These are phyloP conservation scores for Aspergillus glaucus DNA, from an alignment of 2,329 filamentous ascomycete species.

Conservation along the genomic window DNA sequence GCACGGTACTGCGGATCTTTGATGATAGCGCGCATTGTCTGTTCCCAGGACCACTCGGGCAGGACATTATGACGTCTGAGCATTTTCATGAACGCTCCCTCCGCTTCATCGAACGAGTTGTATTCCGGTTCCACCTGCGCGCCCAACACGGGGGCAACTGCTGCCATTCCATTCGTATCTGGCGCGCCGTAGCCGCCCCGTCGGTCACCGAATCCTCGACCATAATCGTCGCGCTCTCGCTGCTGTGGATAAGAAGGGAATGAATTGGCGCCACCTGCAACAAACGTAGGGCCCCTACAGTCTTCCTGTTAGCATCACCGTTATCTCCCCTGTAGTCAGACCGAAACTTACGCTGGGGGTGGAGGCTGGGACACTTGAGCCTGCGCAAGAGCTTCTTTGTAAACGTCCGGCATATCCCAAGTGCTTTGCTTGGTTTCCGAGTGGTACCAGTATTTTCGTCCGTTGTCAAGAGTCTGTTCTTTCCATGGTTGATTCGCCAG, in stretches of 20 bases:
- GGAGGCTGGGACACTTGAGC: constrained; percentile 39
- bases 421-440: constrained; percentile 84
- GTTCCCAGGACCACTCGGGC: constrained; percentile 87
- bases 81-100: constrained; percentile 87
- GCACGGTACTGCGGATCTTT: constrained; percentile 90
- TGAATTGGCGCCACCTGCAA: constrained; percentile 50
- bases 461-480: constrained; percentile 79
- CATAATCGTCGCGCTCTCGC: constrained; percentile 46
- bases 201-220: constrained; percentile 42
- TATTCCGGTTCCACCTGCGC: constrained; percentile 66
- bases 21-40: constrained; percentile 76
- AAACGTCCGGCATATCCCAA: constrained; percentile 86
- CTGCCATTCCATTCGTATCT: constrained; percentile 36
- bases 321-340: background rate
- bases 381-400: constrained; percentile 67
- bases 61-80: constrained; percentile 79
- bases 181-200: constrained; percentile 41
- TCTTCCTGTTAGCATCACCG: background rate
- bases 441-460: constrained; percentile 93
- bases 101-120: constrained; percentile 74
- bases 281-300: constrained; percentile 47
- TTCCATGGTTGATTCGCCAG: constrained; percentile 83
- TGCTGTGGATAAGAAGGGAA: constrained; percentile 35
- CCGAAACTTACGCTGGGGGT: constrained; percentile 39
- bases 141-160: constrained; percentile 26